Base-by-base conservation (phyloP, 768 basidiomycete genomes). In the Lactarius sanguifluus region DNA sequence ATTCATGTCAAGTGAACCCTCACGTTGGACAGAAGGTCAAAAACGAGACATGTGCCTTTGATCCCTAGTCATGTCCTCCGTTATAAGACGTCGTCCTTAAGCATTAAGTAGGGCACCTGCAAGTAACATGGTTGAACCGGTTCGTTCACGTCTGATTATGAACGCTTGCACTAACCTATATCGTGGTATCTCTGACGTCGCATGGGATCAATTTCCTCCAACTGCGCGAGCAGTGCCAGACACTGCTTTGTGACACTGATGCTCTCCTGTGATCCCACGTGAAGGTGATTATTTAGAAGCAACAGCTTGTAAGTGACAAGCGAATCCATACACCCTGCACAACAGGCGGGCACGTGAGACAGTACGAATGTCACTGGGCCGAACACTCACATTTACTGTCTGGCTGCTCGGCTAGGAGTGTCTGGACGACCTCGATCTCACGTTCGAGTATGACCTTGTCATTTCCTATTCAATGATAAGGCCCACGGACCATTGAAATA, bases 271-370 rank as follows among this genome's bases (percentile, higher is more conserved):
- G 72, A 75, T n/a, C 79, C 76, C 28, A 71, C 67, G 12, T 75
- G 70, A 2, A 77, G 62, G 69, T 85, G 79, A 38, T 85, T 80
- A 61, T 75, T 77, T n/a, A 90, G 66, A 32, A 94, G 76, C n/a
- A 94, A 76, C 32, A 79, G 81, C 73, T 89, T 89, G 77, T 97
- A 97, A 71, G 91, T 84, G 1, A 94, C 87, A 43, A 97, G 81
- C 0, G 93, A 92, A 72, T 96, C 94, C 83, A 98, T 87, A 73
- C 94, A 96, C 96, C 96, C 96, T 97, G 57, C 62, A 34, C 54
- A 23, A n/a, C 23, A 52, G 38, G 60, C 67, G 32, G 41, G 64
- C 47, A 55, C 30, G 59, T n/a, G 56, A 59, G 34, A 54, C 16
- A 28, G 57, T 4, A 8, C 57, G 62, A 32, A 13, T 40, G 43